These are phyloP conservation scores for Trypanosoma congolense DNA, from an alignment of 208 protist species.

Conservation along the genomic window DNA sequence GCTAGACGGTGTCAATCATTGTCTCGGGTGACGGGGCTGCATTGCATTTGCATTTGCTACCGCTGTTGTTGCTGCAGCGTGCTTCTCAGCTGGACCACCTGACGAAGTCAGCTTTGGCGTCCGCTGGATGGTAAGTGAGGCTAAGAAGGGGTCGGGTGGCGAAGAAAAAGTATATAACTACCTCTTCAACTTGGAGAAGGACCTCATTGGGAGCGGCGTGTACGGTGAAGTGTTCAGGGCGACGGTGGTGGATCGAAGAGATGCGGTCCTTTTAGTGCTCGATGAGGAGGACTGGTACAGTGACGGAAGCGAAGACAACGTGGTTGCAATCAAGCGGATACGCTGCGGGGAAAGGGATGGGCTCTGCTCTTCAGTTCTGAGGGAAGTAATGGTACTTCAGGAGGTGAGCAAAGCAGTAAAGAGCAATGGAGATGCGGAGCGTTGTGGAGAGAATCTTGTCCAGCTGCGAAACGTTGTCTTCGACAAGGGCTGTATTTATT, in stretches of 20 bases:
- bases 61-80: too few species aligned
- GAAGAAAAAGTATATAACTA: slow-evolving; percentile 16
- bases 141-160: neutral
- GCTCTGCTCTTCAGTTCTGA: slow-evolving; percentile 75
- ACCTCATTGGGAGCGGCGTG: slow-evolving; percentile 94
- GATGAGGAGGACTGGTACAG: neutral
- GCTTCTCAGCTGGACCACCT: too few species aligned
- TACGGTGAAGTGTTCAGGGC: slow-evolving; percentile 96
- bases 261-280: neutral
- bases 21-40: too few species aligned
- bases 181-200: slow-evolving; percentile 58
- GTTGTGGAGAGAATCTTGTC: slow-evolving; percentile 20
- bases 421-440: neutral
- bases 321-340: slow-evolving; percentile 83
- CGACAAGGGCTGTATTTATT: slow-evolving; percentile 83
- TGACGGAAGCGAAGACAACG: slow-evolving; percentile 1
- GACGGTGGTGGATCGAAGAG: slow-evolving; percentile 14
- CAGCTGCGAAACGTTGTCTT: slow-evolving; percentile 93
- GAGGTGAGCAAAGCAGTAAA: slow-evolving; percentile 65
- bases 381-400: slow-evolving; percentile 89
- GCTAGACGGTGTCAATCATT: too few species aligned
- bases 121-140: too few species aligned
- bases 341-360: slow-evolving; percentile 74
- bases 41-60: too few species aligned
- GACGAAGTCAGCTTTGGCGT: too few species aligned